Conservation (phyloP, 208 protist genomes). For the Leptomonas seymouri region DNA sequence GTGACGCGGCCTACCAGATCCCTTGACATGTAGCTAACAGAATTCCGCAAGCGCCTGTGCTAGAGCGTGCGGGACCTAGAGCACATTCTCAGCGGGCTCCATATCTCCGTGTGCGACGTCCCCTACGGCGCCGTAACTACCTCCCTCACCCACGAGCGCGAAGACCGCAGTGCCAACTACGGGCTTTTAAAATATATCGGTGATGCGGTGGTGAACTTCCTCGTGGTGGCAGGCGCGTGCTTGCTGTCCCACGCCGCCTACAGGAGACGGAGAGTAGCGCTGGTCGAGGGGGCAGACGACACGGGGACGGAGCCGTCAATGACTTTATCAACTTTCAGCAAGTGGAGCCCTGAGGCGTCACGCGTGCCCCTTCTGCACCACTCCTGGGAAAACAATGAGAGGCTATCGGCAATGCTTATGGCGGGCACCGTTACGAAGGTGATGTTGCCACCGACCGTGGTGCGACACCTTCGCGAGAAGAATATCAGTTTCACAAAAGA, state of each 20-base stretch:
- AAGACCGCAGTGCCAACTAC: constrained; percentile 54
- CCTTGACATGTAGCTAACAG: constrained; percentile 7
- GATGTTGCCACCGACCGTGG: constrained; percentile 41
- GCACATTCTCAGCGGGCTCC: constrained; percentile 22
- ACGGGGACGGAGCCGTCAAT: background rate
- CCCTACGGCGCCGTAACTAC: constrained; percentile 16
- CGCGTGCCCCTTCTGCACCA: constrained; percentile 9
- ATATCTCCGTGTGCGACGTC: constrained; percentile 16
- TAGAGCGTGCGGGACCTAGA: constrained; percentile 21
- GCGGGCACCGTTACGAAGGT: constrained; percentile 15
- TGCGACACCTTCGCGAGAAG: constrained; percentile 24
- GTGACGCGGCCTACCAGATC: background rate
- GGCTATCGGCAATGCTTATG: constrained; percentile 1
- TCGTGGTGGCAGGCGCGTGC: constrained; percentile 49
- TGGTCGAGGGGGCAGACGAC: background rate
- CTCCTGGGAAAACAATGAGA: constrained; percentile 3
- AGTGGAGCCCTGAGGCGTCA: constrained; percentile 9
- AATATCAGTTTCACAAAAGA: constrained; percentile 66
- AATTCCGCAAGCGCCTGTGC: constrained; percentile 26
- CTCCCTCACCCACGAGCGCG: constrained; percentile 62
- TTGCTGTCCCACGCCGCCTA: constrained; percentile 19
- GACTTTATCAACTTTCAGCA: too few species aligned
- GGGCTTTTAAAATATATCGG: constrained; percentile 73
- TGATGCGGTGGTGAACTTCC: constrained; percentile 71
- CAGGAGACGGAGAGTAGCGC: background rate